A percentile compares a stretch with the other conserved stretches of the same genome.
Evolutionary conservation across 148 eudicot genomes (phyloP).

Genomic region (Rhododendron ferrugineum): DNA sequence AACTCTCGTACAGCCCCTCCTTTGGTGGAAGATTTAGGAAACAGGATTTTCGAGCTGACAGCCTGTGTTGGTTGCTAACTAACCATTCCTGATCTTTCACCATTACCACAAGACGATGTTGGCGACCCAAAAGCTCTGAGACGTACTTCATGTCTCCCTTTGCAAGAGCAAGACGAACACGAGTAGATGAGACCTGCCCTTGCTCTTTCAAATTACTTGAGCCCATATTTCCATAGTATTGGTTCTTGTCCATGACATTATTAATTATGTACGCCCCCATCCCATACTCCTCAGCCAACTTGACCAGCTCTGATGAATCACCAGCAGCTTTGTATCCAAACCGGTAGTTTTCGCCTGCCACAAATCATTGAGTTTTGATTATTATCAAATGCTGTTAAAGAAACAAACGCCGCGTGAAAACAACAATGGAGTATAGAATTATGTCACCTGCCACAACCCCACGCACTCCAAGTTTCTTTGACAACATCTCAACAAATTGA

Average conservation of each 20-base stretch:
- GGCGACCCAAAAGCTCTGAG: conserved; percentile 85
- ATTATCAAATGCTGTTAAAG: neutral
- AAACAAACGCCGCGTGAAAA: neutral
- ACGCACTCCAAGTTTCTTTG: conserved; percentile 67
- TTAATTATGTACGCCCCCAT: conserved; percentile 67
- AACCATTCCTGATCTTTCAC: conserved; percentile 31
- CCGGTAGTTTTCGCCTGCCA: conserved; percentile 86
- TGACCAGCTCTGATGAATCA: conserved; percentile 70
- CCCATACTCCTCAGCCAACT: conserved; percentile 60
- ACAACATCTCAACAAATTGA: conserved; percentile 89
- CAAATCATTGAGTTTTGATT: neutral
- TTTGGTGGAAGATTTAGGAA: conserved; percentile 82
- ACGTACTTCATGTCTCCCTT: conserved; percentile 80
- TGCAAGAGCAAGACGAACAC: conserved; percentile 82
- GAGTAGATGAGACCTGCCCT: conserved; percentile 97
- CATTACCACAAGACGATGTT: conserved; percentile 67
- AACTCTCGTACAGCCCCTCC: conserved; percentile 64
- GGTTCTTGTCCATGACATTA: conserved; percentile 80
- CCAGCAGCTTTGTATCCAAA: conserved; percentile 95
- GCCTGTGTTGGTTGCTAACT: conserved; percentile 21
- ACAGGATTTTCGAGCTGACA: conserved; percentile 54
- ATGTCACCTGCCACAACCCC: conserved; percentile 94
- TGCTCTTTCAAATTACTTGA: conserved; percentile 46
- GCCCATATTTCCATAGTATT: conserved; percentile 22
- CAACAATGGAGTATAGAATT: neutral